phyloP scores from a whole-genome alignment of 192 early-diverging fungal genomes.

The Obelidium mucronatum region DNA sequence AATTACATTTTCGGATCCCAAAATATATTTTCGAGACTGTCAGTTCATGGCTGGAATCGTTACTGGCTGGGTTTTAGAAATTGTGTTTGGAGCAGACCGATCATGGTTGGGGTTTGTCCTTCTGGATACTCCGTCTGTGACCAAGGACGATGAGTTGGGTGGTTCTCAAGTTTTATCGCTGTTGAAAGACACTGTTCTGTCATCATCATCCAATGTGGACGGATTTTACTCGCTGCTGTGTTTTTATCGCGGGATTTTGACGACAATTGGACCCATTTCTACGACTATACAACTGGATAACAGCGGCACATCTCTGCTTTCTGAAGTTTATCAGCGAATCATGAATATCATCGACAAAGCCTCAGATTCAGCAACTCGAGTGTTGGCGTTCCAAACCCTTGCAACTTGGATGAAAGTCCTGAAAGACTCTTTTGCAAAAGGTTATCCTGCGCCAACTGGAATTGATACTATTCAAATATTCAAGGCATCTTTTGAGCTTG shows the following conservation, averaged over 20 bases:
- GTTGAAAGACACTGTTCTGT: background rate
- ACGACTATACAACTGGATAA: background rate
- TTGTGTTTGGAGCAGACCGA: background rate
- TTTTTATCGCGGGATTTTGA: conserved; percentile 39
- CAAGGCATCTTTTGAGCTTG: conserved; percentile 72
- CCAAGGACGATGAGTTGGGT: background rate
- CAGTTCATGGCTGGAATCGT: conserved; percentile 51
- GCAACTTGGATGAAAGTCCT: conserved; percentile 39
- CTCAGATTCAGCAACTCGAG: conserved; percentile 35
- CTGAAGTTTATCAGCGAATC: conserved; percentile 22
- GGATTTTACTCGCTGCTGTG: conserved; percentile 27
- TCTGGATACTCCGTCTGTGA: background rate
- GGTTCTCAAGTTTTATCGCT: background rate
- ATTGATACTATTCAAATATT: conserved; percentile 35
- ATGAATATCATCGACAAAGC: conserved; percentile 22
- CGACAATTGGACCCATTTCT: conserved; percentile 18
- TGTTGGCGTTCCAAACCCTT: conserved; percentile 45
- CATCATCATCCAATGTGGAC: background rate
- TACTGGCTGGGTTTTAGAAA: conserved; percentile 24
- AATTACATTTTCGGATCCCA: conserved; percentile 30
- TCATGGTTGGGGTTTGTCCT: background rate
- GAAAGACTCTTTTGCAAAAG: background rate
- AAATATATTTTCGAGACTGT: conserved; percentile 34
- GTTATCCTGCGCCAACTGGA: background rate
- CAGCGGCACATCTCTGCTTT: background rate